Evolutionary conservation across 2,329 filamentous ascomycete genomes (phyloP).

Genomic region (Xylariaceae sp.): DNA sequence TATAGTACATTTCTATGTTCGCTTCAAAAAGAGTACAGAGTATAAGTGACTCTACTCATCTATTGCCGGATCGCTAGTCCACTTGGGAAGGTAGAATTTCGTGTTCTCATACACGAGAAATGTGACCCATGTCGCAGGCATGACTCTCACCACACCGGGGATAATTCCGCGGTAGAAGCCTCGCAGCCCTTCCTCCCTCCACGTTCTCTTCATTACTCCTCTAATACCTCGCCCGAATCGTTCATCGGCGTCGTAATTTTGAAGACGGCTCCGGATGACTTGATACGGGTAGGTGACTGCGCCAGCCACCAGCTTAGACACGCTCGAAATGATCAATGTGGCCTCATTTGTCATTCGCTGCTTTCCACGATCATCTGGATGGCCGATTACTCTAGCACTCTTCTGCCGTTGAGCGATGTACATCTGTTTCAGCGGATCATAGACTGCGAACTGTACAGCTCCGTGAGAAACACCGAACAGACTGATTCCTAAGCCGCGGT

Average conservation of each 20-base stretch:
- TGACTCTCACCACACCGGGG: slow-evolving; percentile 86
- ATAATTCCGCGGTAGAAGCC: slow-evolving; percentile 94
- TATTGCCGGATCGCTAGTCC: slow-evolving; percentile 34
- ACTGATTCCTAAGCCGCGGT: slow-evolving; percentile 83
- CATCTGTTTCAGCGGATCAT: slow-evolving; percentile 71
- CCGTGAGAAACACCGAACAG: slow-evolving; percentile 89
- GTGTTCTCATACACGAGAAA: slow-evolving; percentile 98
- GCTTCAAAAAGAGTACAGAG: background rate
- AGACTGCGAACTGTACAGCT: slow-evolving; percentile 94
- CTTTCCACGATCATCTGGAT: slow-evolving; percentile 36
- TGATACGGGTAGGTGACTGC: slow-evolving; percentile 94
- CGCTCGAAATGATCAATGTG: slow-evolving; percentile 79
- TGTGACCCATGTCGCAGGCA: slow-evolving; percentile 95
- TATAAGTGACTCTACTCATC: slow-evolving; percentile 6
- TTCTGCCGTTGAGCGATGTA: slow-evolving; percentile 57
- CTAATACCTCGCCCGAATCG: slow-evolving; percentile 73
- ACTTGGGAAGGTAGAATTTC: slow-evolving; percentile 69
- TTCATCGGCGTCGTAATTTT: slow-evolving; percentile 83
- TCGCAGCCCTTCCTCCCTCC: slow-evolving; percentile 76
- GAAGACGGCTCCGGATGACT: slow-evolving; percentile 84
- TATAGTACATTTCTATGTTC: slow-evolving; percentile 12
- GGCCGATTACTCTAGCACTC: background rate
- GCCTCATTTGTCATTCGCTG: slow-evolving; percentile 71
- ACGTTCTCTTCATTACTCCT: slow-evolving; percentile 77
- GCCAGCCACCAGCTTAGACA: slow-evolving; percentile 88